phyloP scores from a whole-genome alignment of 768 basidiomycete genomes.

The Boletus coccyginus region DNA sequence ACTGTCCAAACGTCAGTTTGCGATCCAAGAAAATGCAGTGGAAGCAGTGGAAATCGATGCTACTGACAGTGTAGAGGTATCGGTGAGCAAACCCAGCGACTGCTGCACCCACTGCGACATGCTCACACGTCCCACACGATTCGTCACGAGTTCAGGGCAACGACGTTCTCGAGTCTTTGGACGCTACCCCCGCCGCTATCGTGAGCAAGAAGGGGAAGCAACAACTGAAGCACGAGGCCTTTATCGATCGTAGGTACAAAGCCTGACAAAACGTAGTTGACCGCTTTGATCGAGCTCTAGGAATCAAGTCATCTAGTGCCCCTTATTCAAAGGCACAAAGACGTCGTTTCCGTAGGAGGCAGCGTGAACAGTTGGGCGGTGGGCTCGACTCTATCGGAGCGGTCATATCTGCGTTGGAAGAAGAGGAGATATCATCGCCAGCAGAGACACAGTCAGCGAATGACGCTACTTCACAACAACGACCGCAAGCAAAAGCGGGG shows the following conservation, averaged over 20 bases:
- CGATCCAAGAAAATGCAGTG: constrained; percentile 47
- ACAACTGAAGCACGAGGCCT: constrained; percentile 61
- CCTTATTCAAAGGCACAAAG: constrained; percentile 73
- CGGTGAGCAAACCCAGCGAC: constrained; percentile 34
- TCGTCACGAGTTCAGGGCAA: constrained; percentile 34
- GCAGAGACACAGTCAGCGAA: constrained; percentile 12
- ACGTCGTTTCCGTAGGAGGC: constrained; percentile 68
- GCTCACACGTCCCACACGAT: not conserved
- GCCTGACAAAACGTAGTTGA: not conserved
- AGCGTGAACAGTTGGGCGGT: constrained; percentile 55
- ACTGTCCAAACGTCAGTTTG: constrained; percentile 46
- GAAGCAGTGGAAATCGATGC: constrained; percentile 48
- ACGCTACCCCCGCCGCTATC: constrained; percentile 23
- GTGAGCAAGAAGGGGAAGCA: constrained; percentile 68
- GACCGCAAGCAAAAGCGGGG: constrained; percentile 26
- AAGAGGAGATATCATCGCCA: constrained; percentile 24
- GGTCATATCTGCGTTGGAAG: constrained; percentile 55
- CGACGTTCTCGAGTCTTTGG: constrained; percentile 42
- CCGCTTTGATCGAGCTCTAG: constrained; percentile 27
- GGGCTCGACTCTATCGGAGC: constrained; percentile 49
- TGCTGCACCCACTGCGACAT: too few relatives aligned
- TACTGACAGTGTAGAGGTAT: constrained; percentile 28
- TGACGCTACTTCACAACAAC: constrained; percentile 15
- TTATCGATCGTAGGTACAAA: constrained; percentile 55
- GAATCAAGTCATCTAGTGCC: constrained; percentile 45